Base-by-base conservation (phyloP, 768 basidiomycete genomes). In the Boletus tylopilopsis region DNA sequence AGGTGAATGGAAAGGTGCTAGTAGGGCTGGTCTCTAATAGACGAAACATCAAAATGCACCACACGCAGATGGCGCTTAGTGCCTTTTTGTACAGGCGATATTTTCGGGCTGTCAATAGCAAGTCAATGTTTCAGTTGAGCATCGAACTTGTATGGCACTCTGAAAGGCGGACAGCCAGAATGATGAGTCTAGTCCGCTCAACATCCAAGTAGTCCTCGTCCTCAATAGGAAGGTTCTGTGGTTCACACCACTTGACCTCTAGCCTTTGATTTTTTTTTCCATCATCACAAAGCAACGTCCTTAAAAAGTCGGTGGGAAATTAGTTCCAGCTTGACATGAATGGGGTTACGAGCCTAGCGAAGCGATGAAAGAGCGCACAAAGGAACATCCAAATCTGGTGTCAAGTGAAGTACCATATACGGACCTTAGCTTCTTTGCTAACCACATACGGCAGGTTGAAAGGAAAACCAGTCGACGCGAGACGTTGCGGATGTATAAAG, bases 381-480 rank as follows among this genome's bases (percentile, higher is more conserved):
- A 51, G 44, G 40, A 61, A 44, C 32, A 9, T 45, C 68, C 61
- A 44, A 56, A 67, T 68, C 29, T 16, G 65, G 64, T 21, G 23
- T 67, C 22, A 66, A 67, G 45, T 16, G 25, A 48, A 56, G 5
- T 39, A 23, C 63, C 59, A 42, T 51, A 67, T 51, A 5, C 29
- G 59, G 65, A 18, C 42, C 21, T 50, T 61, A 50, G 45, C 36
- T 51, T 54, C 52, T 46, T 24, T 4, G 19, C 53, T 53, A 49
- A 55, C 63, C 68, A 25, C 18, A 46, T 54, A 47, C 51, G 63
- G 68, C 32, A 69, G 44, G 61, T 42, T 61, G 37, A 69, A 68
- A 48, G 60, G 50, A 37, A 54, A 45, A 42, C 18, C 12, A 6
- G 13, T 46, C 41, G 19, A 45, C 45, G n/a, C 13, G 29, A 10